Percentiles rank a stretch among this genome's conserved stretches.
Evolutionary conservation across 176 grass and related monocot genomes (phyloP).

Genomic region (Eremochloa ophiuroides): DNA sequence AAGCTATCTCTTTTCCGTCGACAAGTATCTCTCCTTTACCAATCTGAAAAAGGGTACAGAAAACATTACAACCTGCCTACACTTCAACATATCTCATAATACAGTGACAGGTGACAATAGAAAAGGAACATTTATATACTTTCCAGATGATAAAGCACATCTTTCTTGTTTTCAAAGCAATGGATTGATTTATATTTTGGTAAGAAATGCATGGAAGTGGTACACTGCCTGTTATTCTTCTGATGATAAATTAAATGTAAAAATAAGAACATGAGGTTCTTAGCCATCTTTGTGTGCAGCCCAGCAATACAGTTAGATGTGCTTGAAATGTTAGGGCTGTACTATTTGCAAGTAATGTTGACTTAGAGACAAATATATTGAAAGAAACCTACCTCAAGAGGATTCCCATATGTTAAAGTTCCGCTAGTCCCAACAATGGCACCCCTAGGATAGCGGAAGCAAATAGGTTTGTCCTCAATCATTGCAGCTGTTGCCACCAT

Average conservation of each 20-base stretch:
- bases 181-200: neutral
- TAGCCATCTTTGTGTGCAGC: neutral
- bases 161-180: neutral
- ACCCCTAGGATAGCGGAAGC: slow-evolving; percentile 64
- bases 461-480: slow-evolving; percentile 57
- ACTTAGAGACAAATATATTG: slow-evolving; percentile 1
- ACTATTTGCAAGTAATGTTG: neutral
- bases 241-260: neutral
- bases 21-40: slow-evolving; percentile 72
- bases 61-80: neutral
- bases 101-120: neutral
- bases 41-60: slow-evolving; percentile 44
- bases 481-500: slow-evolving; percentile 63
- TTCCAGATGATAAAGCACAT: neutral
- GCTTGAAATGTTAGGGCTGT: neutral
- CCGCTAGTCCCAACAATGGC: slow-evolving; percentile 34
- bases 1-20: slow-evolving; percentile 57
- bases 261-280: neutral
- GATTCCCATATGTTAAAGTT: slow-evolving; percentile 36
- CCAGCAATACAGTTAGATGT: neutral
- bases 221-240: neutral
- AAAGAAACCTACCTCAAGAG: slow-evolving; percentile 42
- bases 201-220: neutral
- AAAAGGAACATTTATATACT: neutral
- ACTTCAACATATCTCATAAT: neutral